Evolutionary conservation across 2,329 filamentous ascomycete genomes (phyloP).

Genomic region (Diatrype stigma): DNA sequence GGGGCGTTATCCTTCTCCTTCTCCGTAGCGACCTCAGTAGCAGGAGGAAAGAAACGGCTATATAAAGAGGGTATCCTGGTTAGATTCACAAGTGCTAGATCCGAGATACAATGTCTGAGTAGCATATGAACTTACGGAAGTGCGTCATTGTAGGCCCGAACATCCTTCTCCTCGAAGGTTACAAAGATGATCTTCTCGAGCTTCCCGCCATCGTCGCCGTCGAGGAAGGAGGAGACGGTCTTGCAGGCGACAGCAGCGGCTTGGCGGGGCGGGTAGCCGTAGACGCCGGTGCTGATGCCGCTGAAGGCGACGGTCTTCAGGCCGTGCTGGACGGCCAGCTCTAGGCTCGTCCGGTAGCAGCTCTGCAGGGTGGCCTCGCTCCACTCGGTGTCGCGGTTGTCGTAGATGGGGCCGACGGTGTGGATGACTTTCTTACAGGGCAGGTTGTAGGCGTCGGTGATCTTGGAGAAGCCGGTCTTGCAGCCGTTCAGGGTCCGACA

Average conservation of each 20-base stretch:
- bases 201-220: conserved; percentile 38
- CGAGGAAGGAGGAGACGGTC: conserved; percentile 53
- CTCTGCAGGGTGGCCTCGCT: conserved; percentile 46
- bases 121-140: conserved; percentile 63
- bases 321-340: conserved; percentile 64
- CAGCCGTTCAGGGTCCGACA: conserved; percentile 72
- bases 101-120: background rate
- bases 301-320: conserved; percentile 76
- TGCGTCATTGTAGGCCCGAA: conserved; percentile 62
- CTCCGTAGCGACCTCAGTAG: conserved; percentile 5
- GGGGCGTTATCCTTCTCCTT: conserved; percentile 7
- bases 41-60: conserved; percentile 24
- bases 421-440: conserved; percentile 81
- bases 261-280: conserved; percentile 73
- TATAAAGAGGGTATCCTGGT: background rate
- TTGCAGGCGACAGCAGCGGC: conserved; percentile 70
- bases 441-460: conserved; percentile 72
- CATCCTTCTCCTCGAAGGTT: conserved; percentile 75
- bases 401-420: conserved; percentile 81
- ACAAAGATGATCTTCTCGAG: conserved; percentile 80
- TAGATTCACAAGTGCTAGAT: background rate
- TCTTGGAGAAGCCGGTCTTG: conserved; percentile 72
- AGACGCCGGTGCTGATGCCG: conserved; percentile 82
- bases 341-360: conserved; percentile 69
- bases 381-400: conserved; percentile 31